Conservation (phyloP, 495 filamentous ascomycete genomes). For the Podospora sp. region DNA sequence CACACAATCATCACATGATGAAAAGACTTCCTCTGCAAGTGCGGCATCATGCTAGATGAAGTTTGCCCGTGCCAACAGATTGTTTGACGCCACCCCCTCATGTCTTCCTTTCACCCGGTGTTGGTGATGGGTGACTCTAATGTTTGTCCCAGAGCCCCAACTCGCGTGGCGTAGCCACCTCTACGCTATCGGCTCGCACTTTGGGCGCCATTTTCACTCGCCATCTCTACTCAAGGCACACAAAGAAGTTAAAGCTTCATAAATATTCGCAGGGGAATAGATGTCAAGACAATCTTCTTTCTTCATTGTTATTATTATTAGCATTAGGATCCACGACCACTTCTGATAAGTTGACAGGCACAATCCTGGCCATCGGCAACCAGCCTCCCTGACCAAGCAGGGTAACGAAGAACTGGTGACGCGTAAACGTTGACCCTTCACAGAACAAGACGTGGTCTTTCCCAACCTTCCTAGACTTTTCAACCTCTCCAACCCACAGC, state of each 20-base stretch:
- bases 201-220: neutral
- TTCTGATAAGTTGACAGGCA: neutral
- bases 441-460: conserved; percentile 10
- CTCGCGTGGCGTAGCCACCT: neutral
- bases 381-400: neutral
- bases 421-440: neutral
- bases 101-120: neutral
- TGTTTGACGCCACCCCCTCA: neutral
- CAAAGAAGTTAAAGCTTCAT: neutral
- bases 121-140: neutral
- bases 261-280: neutral
- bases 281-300: neutral
- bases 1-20: too few relatives aligned
- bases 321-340: conserved; percentile 11
- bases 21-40: too few relatives aligned
- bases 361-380: neutral
- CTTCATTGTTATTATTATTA: conserved; percentile 8
- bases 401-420: neutral
- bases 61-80: neutral
- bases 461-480: neutral
- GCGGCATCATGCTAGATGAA: too few relatives aligned
- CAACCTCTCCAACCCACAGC: neutral
- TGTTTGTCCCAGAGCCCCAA: neutral
- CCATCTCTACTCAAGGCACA: too few relatives aligned
- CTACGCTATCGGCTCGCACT: neutral